phyloP scores from a whole-genome alignment of 2,329 filamentous ascomycete species.

The Paraphoma chrysanthemicola region DNA sequence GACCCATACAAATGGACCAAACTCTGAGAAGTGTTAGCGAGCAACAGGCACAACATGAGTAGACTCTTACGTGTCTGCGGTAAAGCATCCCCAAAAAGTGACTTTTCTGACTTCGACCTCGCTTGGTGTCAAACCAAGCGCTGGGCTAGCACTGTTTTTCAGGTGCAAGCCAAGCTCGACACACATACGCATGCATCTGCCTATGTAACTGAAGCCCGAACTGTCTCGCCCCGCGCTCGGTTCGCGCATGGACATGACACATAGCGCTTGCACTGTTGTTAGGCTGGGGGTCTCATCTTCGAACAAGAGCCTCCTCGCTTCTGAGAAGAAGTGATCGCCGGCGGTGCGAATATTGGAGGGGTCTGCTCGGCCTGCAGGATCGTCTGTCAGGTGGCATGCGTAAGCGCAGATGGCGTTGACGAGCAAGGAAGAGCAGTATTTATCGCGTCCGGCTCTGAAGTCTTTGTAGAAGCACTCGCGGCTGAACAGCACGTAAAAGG shows the following conservation, averaged over 20 bases:
- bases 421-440: slow-evolving; percentile 72
- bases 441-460: slow-evolving; percentile 65
- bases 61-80: slow-evolving; percentile 55
- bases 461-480: slow-evolving; percentile 74
- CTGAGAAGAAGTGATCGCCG: slow-evolving; percentile 77
- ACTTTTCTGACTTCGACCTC: slow-evolving; percentile 59
- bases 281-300: slow-evolving; percentile 66
- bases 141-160: slow-evolving; percentile 41
- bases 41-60: background rate
- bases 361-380: slow-evolving; percentile 68
- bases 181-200: slow-evolving; percentile 74
- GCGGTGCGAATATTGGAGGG: slow-evolving; percentile 68
- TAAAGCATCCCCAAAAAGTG: slow-evolving; percentile 62
- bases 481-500: slow-evolving; percentile 75
- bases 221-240: slow-evolving; percentile 76
- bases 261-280: slow-evolving; percentile 76
- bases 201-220: slow-evolving; percentile 75
- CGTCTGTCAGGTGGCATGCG: slow-evolving; percentile 72
- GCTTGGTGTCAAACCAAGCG: slow-evolving; percentile 42
- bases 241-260: slow-evolving; percentile 78
- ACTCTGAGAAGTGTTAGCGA: slow-evolving; percentile 36
- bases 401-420: slow-evolving; percentile 71
- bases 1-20: slow-evolving; percentile 56
- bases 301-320: slow-evolving; percentile 68
- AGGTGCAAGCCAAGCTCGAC: slow-evolving; percentile 75